These are phyloP conservation scores for Coemansia sp. DNA, from an alignment of 192 early-diverging fungal species.

Conservation along the genomic window DNA sequence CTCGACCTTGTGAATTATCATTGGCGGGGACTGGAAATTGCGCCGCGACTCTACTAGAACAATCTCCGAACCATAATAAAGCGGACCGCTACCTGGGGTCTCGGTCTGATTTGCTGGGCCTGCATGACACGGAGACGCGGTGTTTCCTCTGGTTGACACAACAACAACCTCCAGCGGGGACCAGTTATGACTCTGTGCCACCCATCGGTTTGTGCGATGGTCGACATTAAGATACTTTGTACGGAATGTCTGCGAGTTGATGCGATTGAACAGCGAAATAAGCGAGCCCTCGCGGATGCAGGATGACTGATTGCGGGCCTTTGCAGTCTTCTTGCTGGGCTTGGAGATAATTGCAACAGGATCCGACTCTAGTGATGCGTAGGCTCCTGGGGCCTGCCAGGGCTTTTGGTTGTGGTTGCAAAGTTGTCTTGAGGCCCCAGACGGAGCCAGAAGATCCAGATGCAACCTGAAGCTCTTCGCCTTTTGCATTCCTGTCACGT, in stretches of 20 bases:
- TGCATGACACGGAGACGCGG: background rate
- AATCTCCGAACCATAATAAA: conserved; percentile 72
- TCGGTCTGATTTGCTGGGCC: background rate
- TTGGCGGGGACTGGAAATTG: conserved; percentile 63
- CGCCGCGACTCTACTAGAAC: conserved; percentile 65
- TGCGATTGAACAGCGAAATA: conserved; percentile 86
- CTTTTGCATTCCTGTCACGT: conserved; percentile 77
- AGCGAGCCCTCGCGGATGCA: conserved; percentile 74
- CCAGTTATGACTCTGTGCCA: conserved; percentile 57
- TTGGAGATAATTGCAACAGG: conserved; percentile 88
- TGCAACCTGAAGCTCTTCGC: conserved; percentile 75
- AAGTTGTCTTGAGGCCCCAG: conserved; percentile 15
- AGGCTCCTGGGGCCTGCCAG: conserved; percentile 40
- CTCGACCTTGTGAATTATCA: conserved; percentile 79
- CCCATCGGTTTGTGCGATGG: conserved; percentile 42
- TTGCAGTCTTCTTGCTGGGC: conserved; percentile 88
- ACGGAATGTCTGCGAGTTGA: conserved; percentile 86
- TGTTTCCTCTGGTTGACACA: conserved; percentile 5
- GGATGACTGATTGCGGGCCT: conserved; percentile 72
- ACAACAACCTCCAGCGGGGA: conserved; percentile 49
- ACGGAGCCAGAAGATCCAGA: conserved; percentile 58
- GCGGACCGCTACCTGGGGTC: conserved; percentile 4
- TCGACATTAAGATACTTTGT: conserved; percentile 80
- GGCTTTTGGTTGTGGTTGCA: conserved; percentile 15
- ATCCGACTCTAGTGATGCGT: conserved; percentile 65